Percentiles rank a stretch among this genome's conserved stretches.
Evolutionary conservation across 1,139 yeast genomes (phyloP).

Genomic region (Candida tropicalis): DNA sequence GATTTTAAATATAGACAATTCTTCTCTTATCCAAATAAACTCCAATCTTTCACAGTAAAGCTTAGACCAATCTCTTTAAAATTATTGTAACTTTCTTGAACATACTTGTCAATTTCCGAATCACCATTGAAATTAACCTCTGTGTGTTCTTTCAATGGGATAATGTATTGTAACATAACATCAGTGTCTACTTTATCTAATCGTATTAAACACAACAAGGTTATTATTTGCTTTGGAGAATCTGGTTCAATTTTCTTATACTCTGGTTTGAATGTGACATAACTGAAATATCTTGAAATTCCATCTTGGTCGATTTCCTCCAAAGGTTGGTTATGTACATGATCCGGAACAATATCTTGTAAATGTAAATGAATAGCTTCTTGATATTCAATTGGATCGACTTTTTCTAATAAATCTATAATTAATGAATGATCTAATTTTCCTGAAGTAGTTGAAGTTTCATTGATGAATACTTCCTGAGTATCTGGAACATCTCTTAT

Average conservation of each 20-base stretch:
- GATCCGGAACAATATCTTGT: slow-evolving; percentile 33
- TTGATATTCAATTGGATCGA: slow-evolving; percentile 37
- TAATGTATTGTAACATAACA: slow-evolving; percentile 59
- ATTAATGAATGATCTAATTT: slow-evolving; percentile 62
- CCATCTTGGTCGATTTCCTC: slow-evolving; percentile 8
- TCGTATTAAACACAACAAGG: slow-evolving; percentile 51
- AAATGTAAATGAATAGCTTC: slow-evolving; percentile 45
- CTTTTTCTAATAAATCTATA: slow-evolving; percentile 68
- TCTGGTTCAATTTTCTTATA: slow-evolving; percentile 8
- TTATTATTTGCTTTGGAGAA: slow-evolving; percentile 13
- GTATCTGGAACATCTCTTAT: slow-evolving; percentile 84
- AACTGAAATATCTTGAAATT: slow-evolving; percentile 12
- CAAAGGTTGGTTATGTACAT: slow-evolving; percentile 7
- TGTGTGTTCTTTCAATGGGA: slow-evolving; percentile 35
- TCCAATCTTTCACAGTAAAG: slow-evolving; percentile 30
- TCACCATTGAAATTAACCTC: slow-evolving; percentile 15
- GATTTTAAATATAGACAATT: background rate
- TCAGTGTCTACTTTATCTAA: slow-evolving; percentile 58
- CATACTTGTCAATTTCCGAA: slow-evolving; percentile 20
- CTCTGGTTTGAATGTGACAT: slow-evolving; percentile 12
- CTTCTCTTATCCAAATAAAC: slow-evolving; percentile 27
- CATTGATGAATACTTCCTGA: slow-evolving; percentile 76
- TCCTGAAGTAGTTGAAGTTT: slow-evolving; percentile 22
- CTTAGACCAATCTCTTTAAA: slow-evolving; percentile 21
- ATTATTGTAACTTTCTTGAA: slow-evolving; percentile 18